These are phyloP conservation scores for Jatropha podagrica DNA, from an alignment of 441 rosid species.

Conservation along the genomic window DNA sequence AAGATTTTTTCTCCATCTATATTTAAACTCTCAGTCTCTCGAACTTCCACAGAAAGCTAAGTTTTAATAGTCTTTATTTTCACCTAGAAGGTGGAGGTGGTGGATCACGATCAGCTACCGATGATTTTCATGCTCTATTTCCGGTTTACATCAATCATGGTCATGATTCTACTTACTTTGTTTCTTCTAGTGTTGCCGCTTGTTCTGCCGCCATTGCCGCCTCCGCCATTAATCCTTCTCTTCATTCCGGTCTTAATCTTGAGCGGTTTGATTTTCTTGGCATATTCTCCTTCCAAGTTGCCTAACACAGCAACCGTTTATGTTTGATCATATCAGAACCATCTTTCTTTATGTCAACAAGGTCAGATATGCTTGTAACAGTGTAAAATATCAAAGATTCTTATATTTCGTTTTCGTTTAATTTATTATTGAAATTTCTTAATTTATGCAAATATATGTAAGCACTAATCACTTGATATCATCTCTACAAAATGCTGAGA, in stretches of 20 bases:
- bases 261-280: slow-evolving; percentile 37
- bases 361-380: too few species aligned
- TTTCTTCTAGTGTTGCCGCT: slow-evolving; percentile 42
- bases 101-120: not conserved
- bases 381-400: too few species aligned
- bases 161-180: slow-evolving; percentile 27
- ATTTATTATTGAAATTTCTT: too few species aligned
- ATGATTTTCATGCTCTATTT: slow-evolving; percentile 23
- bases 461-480: too few species aligned
- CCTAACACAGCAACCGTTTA: not conserved
- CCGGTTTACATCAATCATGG: slow-evolving; percentile 16
- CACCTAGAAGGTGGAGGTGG: too few species aligned
- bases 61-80: too few species aligned
- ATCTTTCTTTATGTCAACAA: too few species aligned
- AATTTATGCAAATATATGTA: too few species aligned
- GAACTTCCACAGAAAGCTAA: not conserved
- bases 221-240: slow-evolving; percentile 43
- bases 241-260: slow-evolving; percentile 38
- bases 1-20: not conserved
- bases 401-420: too few species aligned
- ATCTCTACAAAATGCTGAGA: too few species aligned
- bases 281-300: slow-evolving; percentile 27
- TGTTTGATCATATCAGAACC: too few species aligned
- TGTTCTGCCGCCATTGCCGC: slow-evolving; percentile 42
- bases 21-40: not conserved